phyloP scores from a whole-genome alignment of 805 yeast genomes.

The Saccharomycopsis javanensis region DNA sequence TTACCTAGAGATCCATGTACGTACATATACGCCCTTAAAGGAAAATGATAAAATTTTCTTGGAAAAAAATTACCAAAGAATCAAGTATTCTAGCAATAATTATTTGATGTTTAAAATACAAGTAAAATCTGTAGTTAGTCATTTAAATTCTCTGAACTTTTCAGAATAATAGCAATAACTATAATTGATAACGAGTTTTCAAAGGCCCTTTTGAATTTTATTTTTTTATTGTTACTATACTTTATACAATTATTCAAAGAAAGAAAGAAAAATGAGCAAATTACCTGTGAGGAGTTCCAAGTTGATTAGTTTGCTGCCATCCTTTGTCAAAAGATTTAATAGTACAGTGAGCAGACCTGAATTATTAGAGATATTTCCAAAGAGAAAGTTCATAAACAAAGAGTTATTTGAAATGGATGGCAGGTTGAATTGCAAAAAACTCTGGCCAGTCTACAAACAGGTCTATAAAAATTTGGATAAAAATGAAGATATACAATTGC shows the following conservation, averaged over 20 bases:
- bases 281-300: background rate
- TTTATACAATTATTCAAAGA: no score
- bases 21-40: background rate
- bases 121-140: no score
- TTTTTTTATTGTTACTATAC: no score
- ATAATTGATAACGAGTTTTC: no score
- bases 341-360: constrained; percentile 2
- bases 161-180: no score
- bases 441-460: constrained; percentile 42
- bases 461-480: constrained; percentile 40
- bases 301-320: background rate
- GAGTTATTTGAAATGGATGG: constrained; percentile 61
- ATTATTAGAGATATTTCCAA: constrained; percentile 38
- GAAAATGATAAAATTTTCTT: no score
- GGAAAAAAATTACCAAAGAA: no score
- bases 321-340: background rate
- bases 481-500: constrained; percentile 28
- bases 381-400: constrained; percentile 44
- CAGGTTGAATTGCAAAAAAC: constrained; percentile 41
- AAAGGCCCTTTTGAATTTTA: no score
- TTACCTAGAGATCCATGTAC: background rate
- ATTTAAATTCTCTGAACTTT: no score
- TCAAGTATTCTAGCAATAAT: no score
- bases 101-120: no score
- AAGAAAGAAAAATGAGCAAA: background rate